These are phyloP conservation scores for Fusarium heterosporum DNA, from an alignment of 2,329 filamentous ascomycete species.

Conservation along the genomic window DNA sequence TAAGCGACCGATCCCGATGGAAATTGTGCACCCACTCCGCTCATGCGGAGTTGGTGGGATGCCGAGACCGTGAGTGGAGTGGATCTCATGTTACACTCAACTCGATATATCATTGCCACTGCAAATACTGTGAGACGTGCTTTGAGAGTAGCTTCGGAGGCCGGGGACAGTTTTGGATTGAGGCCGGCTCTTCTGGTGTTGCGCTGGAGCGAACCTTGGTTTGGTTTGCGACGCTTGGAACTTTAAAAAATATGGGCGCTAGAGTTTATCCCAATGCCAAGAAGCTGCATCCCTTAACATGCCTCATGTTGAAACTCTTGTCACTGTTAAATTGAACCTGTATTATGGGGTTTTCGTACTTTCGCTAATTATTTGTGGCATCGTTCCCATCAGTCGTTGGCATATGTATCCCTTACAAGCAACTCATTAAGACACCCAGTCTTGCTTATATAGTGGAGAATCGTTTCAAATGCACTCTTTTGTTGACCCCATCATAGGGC, in stretches of 20 bases:
- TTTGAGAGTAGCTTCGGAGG: conserved; percentile 8
- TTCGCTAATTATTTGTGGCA: too few species aligned
- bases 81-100: not conserved
- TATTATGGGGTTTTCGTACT: too few species aligned
- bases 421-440: too few species aligned
- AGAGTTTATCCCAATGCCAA: too few species aligned
- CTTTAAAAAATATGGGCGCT: not conserved
- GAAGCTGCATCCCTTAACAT: too few species aligned
- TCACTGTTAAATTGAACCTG: too few species aligned
- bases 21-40: conserved; percentile 13
- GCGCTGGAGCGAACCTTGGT: not conserved
- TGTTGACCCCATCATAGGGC: not conserved
- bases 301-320: too few species aligned
- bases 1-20: conserved; percentile 21
- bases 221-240: not conserved
- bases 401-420: too few species aligned
- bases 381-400: too few species aligned
- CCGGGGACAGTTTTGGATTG: not conserved
- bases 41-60: conserved; percentile 32
- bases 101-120: not conserved
- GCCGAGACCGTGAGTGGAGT: conserved; percentile 31
- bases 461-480: not conserved
- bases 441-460: too few species aligned
- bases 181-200: not conserved
- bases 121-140: conserved; percentile 14